Conservation (phyloP, 208 protist genomes). For the Wallacemonas sp. region DNA sequence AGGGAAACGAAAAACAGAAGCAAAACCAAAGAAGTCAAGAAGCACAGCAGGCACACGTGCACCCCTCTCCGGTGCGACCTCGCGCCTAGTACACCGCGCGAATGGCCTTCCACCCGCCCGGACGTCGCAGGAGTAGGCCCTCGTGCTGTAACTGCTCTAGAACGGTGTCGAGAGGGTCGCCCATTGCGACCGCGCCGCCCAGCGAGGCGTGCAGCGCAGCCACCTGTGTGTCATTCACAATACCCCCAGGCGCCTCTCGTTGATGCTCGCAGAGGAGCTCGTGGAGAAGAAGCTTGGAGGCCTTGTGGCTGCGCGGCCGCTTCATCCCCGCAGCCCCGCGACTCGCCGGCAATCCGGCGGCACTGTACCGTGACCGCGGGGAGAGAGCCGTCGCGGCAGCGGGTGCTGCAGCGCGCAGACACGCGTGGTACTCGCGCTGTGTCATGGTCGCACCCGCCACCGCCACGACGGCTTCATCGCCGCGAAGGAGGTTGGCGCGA, state of each 20-base stretch:
- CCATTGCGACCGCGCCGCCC: slow-evolving; percentile 40
- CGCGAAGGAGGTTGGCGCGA: slow-evolving; percentile 25
- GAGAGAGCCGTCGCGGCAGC: background rate
- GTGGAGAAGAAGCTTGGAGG: slow-evolving; percentile 19
- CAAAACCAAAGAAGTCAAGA: background rate
- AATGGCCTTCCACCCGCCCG: slow-evolving; percentile 38
- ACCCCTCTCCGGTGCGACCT: background rate
- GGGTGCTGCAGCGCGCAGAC: background rate
- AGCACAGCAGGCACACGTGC: too few species aligned
- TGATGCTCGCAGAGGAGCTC: slow-evolving; percentile 16
- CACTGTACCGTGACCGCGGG: background rate
- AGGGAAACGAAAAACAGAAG: background rate
- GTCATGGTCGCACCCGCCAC: background rate
- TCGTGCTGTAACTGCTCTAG: slow-evolving; percentile 57
- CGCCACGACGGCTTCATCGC: background rate
- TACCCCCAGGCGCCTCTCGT: background rate
- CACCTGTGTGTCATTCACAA: slow-evolving; percentile 14
- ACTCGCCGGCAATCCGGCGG: background rate
- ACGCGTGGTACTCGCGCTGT: background rate
- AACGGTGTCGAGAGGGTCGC: slow-evolving; percentile 43
- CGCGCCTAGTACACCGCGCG: slow-evolving; percentile 17
- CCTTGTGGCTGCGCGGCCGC: slow-evolving; percentile 7
- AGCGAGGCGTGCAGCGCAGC: slow-evolving; percentile 32
- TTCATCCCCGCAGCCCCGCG: background rate
- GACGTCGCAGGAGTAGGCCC: slow-evolving; percentile 50